Evolutionary conservation across 352 stramenopile species (phyloP).

Genomic region (Pythium monospermum): DNA sequence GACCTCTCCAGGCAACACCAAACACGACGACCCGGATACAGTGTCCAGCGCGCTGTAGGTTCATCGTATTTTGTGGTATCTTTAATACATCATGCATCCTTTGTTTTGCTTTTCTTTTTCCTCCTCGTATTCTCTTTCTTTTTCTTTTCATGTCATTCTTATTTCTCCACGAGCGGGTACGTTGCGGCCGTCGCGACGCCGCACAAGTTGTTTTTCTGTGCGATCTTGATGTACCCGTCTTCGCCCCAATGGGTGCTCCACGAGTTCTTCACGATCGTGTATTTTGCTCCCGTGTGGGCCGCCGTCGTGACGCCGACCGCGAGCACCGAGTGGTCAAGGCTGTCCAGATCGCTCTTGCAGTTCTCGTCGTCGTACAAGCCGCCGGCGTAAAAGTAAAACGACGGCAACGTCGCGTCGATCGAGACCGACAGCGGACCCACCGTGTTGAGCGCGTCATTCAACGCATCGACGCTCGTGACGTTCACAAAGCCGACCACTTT

Average conservation of each 20-base stretch:
- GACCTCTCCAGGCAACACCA: too few species aligned
- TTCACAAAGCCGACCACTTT: conserved; percentile 79
- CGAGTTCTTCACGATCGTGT: conserved; percentile 94
- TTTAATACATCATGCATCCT: too few species aligned
- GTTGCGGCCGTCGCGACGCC: conserved; percentile 89
- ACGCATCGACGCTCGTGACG: conserved; percentile 58
- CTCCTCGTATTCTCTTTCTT: background rate
- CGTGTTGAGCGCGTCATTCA: conserved; percentile 79
- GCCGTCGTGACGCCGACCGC: conserved; percentile 86
- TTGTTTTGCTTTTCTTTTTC: too few species aligned
- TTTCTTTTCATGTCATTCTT: background rate
- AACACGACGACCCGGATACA: too few species aligned
- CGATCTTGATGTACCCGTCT: conserved; percentile 90
- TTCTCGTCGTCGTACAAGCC: conserved; percentile 81
- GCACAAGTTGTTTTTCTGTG: conserved; percentile 93
- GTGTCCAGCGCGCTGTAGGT: too few species aligned
- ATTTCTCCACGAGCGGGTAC: conserved; percentile 65
- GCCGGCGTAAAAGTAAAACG: conserved; percentile 88
- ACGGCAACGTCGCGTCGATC: conserved; percentile 78
- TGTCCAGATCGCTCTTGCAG: conserved; percentile 90
- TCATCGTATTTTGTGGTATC: too few species aligned
- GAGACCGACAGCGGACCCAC: conserved; percentile 86
- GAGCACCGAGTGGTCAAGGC: conserved; percentile 90
- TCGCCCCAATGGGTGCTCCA: conserved; percentile 94
- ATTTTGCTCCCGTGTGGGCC: conserved; percentile 83